These are phyloP conservation scores for Rhizopus stolonifer DNA, from an alignment of 371 early-diverging fungal species.

Conservation along the genomic window DNA sequence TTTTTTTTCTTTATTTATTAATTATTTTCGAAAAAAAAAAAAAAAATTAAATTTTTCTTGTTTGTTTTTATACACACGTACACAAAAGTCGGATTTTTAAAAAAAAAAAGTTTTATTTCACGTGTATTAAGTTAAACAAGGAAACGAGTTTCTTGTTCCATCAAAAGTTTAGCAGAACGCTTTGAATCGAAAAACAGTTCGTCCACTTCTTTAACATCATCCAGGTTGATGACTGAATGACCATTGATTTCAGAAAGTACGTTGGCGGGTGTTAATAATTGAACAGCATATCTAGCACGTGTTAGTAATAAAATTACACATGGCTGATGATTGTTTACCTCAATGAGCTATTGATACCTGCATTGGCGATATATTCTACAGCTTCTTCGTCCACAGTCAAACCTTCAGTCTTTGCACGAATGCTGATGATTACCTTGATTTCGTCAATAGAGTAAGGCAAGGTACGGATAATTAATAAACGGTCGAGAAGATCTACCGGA, in stretches of 20 bases:
- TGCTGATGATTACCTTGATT: conserved; percentile 85
- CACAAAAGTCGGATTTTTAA: no score
- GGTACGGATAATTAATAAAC: conserved; percentile 94
- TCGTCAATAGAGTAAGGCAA: conserved; percentile 90
- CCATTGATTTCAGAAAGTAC: conserved; percentile 86
- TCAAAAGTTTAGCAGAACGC: conserved; percentile 71
- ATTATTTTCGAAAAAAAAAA: neutral
- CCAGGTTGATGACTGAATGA: conserved; percentile 70
- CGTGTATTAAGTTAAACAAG: conserved; percentile 22
- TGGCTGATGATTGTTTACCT: no score
- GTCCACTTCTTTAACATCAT: conserved; percentile 85
- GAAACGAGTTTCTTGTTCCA: conserved; percentile 44
- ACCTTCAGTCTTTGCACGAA: conserved; percentile 90
- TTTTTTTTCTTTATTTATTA: no score
- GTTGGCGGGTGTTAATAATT: conserved; percentile 91
- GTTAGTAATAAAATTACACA: no score
- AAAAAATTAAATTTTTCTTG: neutral
- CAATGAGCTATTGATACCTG: conserved; percentile 83
- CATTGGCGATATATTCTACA: conserved; percentile 73
- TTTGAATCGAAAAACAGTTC: conserved; percentile 92
- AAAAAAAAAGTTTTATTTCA: neutral
- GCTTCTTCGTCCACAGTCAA: conserved; percentile 77
- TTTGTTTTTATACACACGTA: no score
- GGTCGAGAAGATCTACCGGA: conserved; percentile 96
- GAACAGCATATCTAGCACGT: conserved; percentile 98